Base-by-base conservation (phyloP, 768 basidiomycete genomes). In the Rhodosporidiobolus odoratus region DNA sequence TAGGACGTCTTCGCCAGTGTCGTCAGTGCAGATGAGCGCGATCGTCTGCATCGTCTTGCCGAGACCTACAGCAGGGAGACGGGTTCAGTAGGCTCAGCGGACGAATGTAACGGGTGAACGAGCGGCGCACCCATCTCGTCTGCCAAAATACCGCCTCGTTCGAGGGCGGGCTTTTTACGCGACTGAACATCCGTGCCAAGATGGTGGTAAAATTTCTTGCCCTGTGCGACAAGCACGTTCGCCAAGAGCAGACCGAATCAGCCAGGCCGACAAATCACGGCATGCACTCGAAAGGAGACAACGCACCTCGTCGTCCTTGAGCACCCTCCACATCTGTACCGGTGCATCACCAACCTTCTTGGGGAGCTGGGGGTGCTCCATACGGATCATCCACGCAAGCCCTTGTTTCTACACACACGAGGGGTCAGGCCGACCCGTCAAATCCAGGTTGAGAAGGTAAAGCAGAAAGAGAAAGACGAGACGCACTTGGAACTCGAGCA, bases 11-110 rank as follows among this genome's bases (percentile, higher is more conserved):
- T 76, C 71, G 57, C 75, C 75, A 0, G 71, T 72, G 54, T 72
- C 72, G 58, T 74, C 71, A 30, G 74, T 68, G 35, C 93, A 79
- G 48, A 92, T 84, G 23, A 96, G 82, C 9, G 91, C 83, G 48
- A 96, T 81, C 85, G 92, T 91, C 0, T 90, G 92, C 50, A 96
- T 81, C 0, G 94, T 96, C 83, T 95, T 96, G 0, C 93, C 93
- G 88, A 77, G 62, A 61, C 72, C 76, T 77, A 62, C 34, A 27
- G 32, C 45, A 45, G 30, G 58, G 48, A 32, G 34, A 16, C 16
- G 15, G 43, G 23, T 30, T 35, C 23, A 58, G 62, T 9, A 8
- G 65, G 47, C 41, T 16, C 23, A 47, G 35, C 38, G 37, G 30
- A 30, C 30, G 37, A 35, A 34, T 12, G 23, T 4, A 4, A 34